A percentile compares a stretch with the other conserved stretches of the same genome.
phyloP scores from a whole-genome alignment of 75 land plant species.

The Cryptomeria japonica region DNA sequence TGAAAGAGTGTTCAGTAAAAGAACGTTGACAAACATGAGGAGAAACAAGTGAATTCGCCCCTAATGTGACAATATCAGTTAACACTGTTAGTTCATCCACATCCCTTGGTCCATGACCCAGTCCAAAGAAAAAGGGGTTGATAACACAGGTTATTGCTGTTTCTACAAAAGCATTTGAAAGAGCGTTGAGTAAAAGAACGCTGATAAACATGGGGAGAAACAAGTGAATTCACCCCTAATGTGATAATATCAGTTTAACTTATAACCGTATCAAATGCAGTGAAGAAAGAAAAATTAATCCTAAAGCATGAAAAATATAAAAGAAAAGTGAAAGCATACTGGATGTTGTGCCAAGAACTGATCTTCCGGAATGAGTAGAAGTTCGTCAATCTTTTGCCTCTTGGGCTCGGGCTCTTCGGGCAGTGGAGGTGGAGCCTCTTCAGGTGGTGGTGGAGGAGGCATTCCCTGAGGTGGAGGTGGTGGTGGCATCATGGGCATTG shows the following conservation, averaged over 20 bases:
- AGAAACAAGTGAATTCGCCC: not conserved
- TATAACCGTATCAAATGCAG: not conserved
- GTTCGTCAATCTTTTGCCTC: slow-evolving; percentile 85
- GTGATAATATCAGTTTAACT: not conserved
- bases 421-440: slow-evolving; percentile 88
- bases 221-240: not conserved
- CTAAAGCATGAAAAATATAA: not conserved
- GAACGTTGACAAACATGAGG: too few species aligned
- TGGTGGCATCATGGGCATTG: slow-evolving; percentile 67
- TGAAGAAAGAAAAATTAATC: not conserved
- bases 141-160: too few species aligned
- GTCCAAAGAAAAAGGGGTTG: too few species aligned
- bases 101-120: not conserved
- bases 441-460: slow-evolving; percentile 91
- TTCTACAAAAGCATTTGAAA: too few species aligned
- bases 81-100: not conserved
- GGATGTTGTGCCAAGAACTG: slow-evolving; percentile 95
- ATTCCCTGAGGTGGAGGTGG: slow-evolving; percentile 79
- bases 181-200: too few species aligned
- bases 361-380: slow-evolving; percentile 84
- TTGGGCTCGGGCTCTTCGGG: slow-evolving; percentile 99
- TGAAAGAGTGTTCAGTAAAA: too few species aligned
- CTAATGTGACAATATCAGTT: not conserved
- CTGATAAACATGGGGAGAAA: too few species aligned
- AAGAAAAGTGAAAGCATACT: slow-evolving; percentile 37